Evolutionary conservation across 1,139 yeast species (phyloP).

Genomic region (Pichia sp.): DNA sequence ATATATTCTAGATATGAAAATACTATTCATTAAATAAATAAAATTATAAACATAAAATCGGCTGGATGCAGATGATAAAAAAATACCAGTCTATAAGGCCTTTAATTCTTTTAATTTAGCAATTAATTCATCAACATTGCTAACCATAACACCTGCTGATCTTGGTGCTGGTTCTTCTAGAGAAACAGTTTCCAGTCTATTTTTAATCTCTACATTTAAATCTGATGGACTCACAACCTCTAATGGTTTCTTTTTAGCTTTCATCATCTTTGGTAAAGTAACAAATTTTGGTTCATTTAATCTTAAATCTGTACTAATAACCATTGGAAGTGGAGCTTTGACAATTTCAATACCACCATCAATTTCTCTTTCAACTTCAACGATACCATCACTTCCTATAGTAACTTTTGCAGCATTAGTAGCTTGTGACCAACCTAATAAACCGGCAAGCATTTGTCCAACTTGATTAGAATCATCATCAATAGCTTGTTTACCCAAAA

Average conservation of each 20-base stretch:
- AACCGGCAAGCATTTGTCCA: conserved; percentile 96
- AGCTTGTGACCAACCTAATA: conserved; percentile 96
- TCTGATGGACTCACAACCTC: conserved; percentile 65
- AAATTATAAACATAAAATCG: too few relatives aligned
- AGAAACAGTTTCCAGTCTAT: conserved; percentile 62
- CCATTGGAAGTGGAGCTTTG: conserved; percentile 71
- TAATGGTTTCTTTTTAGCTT: conserved; percentile 95
- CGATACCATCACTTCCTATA: conserved; percentile 44
- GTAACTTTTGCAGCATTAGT: conserved; percentile 90
- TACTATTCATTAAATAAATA: too few relatives aligned
- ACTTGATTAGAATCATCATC: conserved; percentile 94
- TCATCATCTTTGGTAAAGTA: conserved; percentile 91
- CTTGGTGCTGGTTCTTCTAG: conserved; percentile 85
- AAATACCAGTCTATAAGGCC: conserved; percentile 26
- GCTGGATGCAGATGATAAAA: too few relatives aligned
- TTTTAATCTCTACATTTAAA: conserved; percentile 57
- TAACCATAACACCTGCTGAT: conserved; percentile 75
- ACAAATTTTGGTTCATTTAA: conserved; percentile 93
- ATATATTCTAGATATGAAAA: too few relatives aligned
- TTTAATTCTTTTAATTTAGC: conserved; percentile 68
- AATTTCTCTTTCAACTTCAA: conserved; percentile 81
- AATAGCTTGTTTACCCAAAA: conserved; percentile 93
- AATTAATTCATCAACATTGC: conserved; percentile 74
- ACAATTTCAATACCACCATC: conserved; percentile 93
- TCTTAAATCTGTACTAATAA: conserved; percentile 88